These are phyloP conservation scores for Plantago coronopus DNA, from an alignment of 305 asterid genomes.

Conservation along the genomic window DNA sequence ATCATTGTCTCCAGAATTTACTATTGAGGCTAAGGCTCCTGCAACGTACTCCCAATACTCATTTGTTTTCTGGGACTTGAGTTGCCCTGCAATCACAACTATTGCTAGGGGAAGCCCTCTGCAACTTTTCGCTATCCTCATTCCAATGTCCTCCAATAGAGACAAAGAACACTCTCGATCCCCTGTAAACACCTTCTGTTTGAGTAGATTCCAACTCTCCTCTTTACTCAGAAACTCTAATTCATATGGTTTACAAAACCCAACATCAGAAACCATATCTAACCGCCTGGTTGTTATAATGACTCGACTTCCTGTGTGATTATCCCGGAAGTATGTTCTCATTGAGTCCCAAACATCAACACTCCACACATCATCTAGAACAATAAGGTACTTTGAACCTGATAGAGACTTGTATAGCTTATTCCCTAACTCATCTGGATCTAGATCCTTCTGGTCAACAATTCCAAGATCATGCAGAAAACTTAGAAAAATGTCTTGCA, in stretches of 20 bases:
- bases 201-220: not conserved
- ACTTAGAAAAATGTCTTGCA: not conserved
- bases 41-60: not conserved
- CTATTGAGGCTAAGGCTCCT: not conserved
- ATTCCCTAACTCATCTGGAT: not conserved
- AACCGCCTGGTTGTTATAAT: not conserved
- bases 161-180: not conserved
- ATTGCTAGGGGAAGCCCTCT: not conserved
- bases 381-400: not conserved
- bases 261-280: not conserved
- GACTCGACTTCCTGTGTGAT: not conserved
- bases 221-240: not conserved
- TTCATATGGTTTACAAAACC: not conserved
- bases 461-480: not conserved
- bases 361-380: constrained; percentile 1
- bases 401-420: not conserved
- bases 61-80: not conserved
- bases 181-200: not conserved
- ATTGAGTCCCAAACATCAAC: not conserved
- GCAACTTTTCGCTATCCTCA: not conserved
- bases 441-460: not conserved
- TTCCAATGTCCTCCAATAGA: not conserved
- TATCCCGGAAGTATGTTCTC: not conserved
- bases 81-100: not conserved
- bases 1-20: not conserved